These are phyloP conservation scores for Termitomyces titanicus DNA, from an alignment of 768 basidiomycete species.

Conservation along the genomic window DNA sequence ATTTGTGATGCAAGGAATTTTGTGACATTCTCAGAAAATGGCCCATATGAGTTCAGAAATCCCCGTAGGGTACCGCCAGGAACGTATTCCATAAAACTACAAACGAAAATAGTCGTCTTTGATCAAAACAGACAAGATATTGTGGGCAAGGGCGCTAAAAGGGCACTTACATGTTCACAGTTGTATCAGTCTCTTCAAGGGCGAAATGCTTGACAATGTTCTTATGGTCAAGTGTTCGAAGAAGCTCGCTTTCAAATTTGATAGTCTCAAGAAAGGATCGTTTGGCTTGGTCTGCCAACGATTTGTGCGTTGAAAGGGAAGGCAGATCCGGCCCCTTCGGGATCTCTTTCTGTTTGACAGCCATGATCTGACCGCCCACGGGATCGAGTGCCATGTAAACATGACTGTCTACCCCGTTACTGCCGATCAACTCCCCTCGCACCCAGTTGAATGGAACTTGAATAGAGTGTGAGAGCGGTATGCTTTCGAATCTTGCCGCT, in stretches of 20 bases:
- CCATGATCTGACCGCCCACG: conserved; percentile 94
- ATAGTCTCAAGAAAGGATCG: conserved; percentile 85
- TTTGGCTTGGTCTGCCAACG: conserved; percentile 56
- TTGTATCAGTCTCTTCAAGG: conserved; percentile 80
- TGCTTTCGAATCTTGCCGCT: conserved; percentile 2
- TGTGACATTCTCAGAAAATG: conserved; percentile 86
- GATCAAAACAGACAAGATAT: neutral
- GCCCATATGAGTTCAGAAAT: conserved; percentile 82
- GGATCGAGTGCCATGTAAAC: conserved; percentile 95
- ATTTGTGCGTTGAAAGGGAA: neutral
- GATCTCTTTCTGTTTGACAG: conserved; percentile 97
- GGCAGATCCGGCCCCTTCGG: conserved; percentile 54
- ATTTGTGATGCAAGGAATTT: conserved; percentile 92
- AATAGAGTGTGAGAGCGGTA: conserved; percentile 9
- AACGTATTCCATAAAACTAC: conserved; percentile 95
- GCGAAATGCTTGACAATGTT: conserved; percentile 96
- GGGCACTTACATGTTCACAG: conserved; percentile 80
- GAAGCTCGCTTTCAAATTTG: conserved; percentile 89
- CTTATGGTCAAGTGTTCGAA: conserved; percentile 93
- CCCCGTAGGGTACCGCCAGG: conserved; percentile 93
- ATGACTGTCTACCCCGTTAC: conserved; percentile 91
- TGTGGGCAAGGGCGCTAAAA: neutral
- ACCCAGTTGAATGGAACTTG: conserved; percentile 94
- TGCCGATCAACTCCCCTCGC: conserved; percentile 93
- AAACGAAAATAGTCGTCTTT: neutral